Conservation (phyloP, 306 rosid species). For the Boehmeria nivea region DNA sequence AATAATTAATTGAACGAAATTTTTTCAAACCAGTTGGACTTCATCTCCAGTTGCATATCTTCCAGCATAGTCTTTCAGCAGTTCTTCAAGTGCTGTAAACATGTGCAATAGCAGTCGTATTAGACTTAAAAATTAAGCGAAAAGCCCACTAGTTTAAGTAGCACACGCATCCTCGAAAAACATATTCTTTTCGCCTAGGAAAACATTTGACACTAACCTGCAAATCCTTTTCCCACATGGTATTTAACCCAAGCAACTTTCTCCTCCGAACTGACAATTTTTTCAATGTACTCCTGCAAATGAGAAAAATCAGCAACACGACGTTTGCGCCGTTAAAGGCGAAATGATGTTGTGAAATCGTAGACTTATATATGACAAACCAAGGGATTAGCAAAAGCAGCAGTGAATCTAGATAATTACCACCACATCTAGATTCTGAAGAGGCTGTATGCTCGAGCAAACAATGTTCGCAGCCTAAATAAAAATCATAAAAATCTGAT, state of each 20-base stretch:
- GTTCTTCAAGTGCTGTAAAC: constrained; percentile 49
- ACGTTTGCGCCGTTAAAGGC: too few relatives aligned
- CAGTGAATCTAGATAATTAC: constrained; percentile 29
- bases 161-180: too few relatives aligned
- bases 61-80: constrained; percentile 44
- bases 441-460: constrained; percentile 74
- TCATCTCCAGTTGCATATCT: constrained; percentile 56
- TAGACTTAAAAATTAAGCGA: too few relatives aligned
- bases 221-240: constrained; percentile 53
- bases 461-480: constrained; percentile 67
- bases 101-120: not conserved
- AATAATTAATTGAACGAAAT: too few relatives aligned
- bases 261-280: constrained; percentile 50
- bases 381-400: constrained; percentile 33
- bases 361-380: not conserved
- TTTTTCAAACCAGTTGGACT: constrained; percentile 32
- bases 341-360: not conserved
- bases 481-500: not conserved
- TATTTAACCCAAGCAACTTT: constrained; percentile 44
- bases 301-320: constrained; percentile 17
- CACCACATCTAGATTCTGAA: constrained; percentile 44
- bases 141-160: too few relatives aligned
- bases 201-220: constrained; percentile 55
- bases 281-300: constrained; percentile 61
- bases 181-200: too few relatives aligned